Conservation (phyloP, 257 asterid species). For the Nicotiana knightiana region DNA sequence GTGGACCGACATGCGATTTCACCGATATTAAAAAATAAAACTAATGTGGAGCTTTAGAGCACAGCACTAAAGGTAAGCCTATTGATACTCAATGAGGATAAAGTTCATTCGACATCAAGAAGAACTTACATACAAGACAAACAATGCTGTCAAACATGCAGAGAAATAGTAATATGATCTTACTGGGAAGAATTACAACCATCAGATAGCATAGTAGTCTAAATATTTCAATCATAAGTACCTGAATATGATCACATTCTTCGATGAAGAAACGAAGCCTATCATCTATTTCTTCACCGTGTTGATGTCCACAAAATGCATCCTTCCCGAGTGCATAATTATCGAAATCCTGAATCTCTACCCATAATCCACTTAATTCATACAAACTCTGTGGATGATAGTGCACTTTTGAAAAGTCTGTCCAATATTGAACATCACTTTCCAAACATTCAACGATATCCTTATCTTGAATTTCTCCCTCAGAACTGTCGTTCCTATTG, state of each 20-base stretch:
- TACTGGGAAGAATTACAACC: not conserved
- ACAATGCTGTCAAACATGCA: not conserved
- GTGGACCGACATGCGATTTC: not conserved
- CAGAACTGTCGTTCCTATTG: conserved; percentile 24
- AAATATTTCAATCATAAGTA: conserved; percentile 12
- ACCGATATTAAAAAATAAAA: not conserved
- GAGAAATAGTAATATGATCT: not conserved
- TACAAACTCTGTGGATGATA: conserved; percentile 88
- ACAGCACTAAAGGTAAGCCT: not conserved
- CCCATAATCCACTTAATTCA: conserved; percentile 73
- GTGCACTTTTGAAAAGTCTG: conserved; percentile 92
- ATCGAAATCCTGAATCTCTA: conserved; percentile 44
- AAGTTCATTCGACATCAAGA: not conserved
- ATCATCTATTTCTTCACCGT: conserved; percentile 76
- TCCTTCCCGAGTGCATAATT: conserved; percentile 79
- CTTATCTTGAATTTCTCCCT: conserved; percentile 54
- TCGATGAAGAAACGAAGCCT: conserved; percentile 90
- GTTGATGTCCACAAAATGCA: conserved; percentile 42
- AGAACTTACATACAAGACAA: not conserved
- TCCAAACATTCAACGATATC: conserved; percentile 74
- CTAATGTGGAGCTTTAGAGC: not conserved
- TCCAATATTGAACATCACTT: conserved; percentile 77
- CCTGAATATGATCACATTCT: conserved; percentile 97
- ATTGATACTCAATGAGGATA: not conserved
- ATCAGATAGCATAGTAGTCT: not conserved